phyloP scores from a whole-genome alignment of 1,284 basidiomycete species.

The Melampsora larici-populina region DNA sequence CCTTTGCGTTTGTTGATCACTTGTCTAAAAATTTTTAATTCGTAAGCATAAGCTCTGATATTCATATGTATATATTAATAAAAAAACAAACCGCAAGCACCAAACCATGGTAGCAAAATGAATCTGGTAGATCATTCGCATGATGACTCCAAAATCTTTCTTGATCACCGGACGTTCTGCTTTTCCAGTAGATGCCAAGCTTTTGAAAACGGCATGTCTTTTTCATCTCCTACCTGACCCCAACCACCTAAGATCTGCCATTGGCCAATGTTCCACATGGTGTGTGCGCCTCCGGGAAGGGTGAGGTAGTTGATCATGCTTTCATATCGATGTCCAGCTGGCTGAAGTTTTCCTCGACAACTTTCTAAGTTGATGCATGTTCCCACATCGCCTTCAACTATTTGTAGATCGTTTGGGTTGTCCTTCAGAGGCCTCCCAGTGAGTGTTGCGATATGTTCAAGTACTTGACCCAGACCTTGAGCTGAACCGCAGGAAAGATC shows the following conservation, averaged over 20 bases:
- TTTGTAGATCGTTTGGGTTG: background rate
- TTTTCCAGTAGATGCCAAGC: background rate
- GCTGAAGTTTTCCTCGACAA: background rate
- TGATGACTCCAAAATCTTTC: background rate
- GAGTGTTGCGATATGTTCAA: background rate
- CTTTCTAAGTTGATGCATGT: background rate
- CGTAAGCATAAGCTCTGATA: background rate
- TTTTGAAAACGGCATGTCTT: background rate
- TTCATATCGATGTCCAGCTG: background rate
- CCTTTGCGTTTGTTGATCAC: background rate
- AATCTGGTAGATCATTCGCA: constrained; percentile 1
- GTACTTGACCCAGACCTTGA: constrained; percentile 11
- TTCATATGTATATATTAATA: background rate
- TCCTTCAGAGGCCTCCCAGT: background rate
- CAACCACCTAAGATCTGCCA: background rate
- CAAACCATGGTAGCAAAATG: background rate
- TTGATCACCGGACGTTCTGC: background rate
- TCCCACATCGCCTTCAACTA: constrained; percentile 11
- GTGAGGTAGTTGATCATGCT: background rate
- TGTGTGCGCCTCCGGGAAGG: constrained; percentile 15
- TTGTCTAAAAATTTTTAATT: too few relatives aligned
- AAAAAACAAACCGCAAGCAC: constrained; percentile 12
- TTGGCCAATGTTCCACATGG: constrained; percentile 22
- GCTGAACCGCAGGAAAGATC: background rate
- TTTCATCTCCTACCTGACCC: background rate